Evolutionary conservation across 2,329 filamentous ascomycete genomes (phyloP).

Genomic region (Pseudopyrenochaeta lycopersici): DNA sequence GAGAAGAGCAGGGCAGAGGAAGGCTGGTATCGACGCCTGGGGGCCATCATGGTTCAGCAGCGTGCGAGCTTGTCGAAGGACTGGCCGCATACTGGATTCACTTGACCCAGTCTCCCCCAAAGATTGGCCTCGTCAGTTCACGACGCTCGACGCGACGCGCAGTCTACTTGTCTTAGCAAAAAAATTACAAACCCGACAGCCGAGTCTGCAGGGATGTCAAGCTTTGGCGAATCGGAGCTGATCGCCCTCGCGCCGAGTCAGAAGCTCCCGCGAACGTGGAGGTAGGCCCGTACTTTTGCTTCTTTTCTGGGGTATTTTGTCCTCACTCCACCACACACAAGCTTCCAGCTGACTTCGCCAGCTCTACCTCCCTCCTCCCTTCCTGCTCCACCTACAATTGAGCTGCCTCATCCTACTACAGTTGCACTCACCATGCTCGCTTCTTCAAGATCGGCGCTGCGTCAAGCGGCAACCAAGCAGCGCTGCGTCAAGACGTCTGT

Average conservation of each 20-base stretch:
- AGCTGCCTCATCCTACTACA: conserved; percentile 5
- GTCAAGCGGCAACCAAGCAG: conserved; percentile 48
- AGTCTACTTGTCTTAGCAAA: conserved; percentile 7
- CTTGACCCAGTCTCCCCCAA: too few species aligned
- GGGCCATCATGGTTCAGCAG: conserved; percentile 33
- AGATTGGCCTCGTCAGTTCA: neutral
- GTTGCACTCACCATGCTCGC: conserved; percentile 43
- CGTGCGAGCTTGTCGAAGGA: conserved; percentile 37
- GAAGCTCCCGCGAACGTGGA: conserved; percentile 27
- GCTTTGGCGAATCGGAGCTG: conserved; percentile 25
- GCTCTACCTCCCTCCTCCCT: conserved; percentile 16
- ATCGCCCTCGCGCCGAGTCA: conserved; percentile 19
- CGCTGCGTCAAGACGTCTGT: conserved; percentile 51
- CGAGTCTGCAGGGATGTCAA: conserved; percentile 19
- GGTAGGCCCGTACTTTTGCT: conserved; percentile 13
- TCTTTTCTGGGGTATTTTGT: conserved; percentile 40
- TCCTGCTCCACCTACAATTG: conserved; percentile 10
- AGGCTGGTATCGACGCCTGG: conserved; percentile 37
- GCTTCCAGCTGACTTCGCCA: conserved; percentile 8
- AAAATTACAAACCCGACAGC: conserved; percentile 28
- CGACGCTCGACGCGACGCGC: conserved; percentile 17
- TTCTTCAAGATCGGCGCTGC: conserved; percentile 49
- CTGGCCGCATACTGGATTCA: conserved; percentile 41
- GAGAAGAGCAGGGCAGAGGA: conserved; percentile 47
- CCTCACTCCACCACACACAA: conserved; percentile 33